These are phyloP conservation scores for Dactylonectria macrodidyma DNA, from an alignment of 2,329 filamentous ascomycete species.

Conservation along the genomic window DNA sequence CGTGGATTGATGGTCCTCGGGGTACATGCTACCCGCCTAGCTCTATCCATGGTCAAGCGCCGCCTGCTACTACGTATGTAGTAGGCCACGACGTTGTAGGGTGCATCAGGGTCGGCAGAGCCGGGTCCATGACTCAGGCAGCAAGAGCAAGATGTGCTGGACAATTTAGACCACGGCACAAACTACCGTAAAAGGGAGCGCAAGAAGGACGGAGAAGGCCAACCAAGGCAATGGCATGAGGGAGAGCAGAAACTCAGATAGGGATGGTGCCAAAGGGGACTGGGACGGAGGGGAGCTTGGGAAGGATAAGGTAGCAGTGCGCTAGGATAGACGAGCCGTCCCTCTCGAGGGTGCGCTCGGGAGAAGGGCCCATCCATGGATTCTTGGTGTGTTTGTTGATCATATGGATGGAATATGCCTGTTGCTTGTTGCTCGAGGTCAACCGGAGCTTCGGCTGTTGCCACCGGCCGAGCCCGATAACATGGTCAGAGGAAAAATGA, in stretches of 20 bases:
- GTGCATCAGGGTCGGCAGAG: not conserved
- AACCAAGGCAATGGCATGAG: constrained; percentile 2
- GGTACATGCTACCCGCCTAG: constrained; percentile 1
- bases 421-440: constrained; percentile 13
- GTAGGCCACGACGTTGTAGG: not conserved
- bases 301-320: constrained; percentile 2
- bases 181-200: constrained; percentile 27
- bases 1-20: not conserved
- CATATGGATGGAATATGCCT: not conserved
- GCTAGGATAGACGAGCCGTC: constrained; percentile 26
- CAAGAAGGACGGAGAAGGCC: not conserved
- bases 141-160: constrained; percentile 1
- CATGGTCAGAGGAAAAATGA: constrained; percentile 5
- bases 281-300: not conserved
- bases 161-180: constrained; percentile 1
- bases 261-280: not conserved
- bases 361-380: not conserved
- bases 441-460: constrained; percentile 22
- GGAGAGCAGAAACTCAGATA: constrained; percentile 7
- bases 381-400: constrained; percentile 25
- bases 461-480: constrained; percentile 25
- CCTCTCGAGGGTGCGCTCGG: constrained; percentile 19
- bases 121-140: constrained; percentile 24
- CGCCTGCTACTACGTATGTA: not conserved
- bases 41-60: constrained; percentile 8